A percentile compares a stretch with the other conserved stretches of the same genome.
phyloP scores from a whole-genome alignment of 2,329 filamentous ascomycete genomes.

The Orbilia javanica region DNA sequence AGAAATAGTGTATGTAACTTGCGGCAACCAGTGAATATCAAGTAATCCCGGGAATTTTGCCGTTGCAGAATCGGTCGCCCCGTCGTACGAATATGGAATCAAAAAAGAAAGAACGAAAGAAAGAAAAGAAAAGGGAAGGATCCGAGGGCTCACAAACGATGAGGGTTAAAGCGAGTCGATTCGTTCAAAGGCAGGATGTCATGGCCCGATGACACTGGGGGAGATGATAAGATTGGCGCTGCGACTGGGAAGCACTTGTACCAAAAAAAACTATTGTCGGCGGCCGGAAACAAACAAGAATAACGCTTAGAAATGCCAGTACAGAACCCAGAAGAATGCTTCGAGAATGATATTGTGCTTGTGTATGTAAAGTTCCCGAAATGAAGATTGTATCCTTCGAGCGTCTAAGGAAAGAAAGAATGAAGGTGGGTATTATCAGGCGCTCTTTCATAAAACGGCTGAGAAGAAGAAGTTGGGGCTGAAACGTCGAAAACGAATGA shows the following conservation, averaged over 20 bases:
- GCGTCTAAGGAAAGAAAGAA: conserved; percentile 44
- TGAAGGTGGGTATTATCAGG: conserved; percentile 29
- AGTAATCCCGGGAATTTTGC: not conserved
- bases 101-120: no score
- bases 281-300: conserved; percentile 3
- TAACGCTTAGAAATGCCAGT: conserved; percentile 36
- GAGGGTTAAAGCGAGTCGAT: not conserved
- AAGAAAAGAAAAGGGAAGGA: not conserved
- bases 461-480: conserved; percentile 45
- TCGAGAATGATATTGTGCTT: conserved; percentile 34
- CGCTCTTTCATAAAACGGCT: conserved; percentile 39
- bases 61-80: conserved; percentile 10
- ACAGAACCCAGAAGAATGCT: conserved; percentile 35
- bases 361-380: conserved; percentile 23
- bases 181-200: conserved; percentile 10
- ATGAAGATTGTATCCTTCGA: conserved; percentile 39
- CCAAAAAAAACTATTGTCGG: conserved; percentile 1
- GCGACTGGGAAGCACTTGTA: conserved; percentile 12
- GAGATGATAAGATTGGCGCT: conserved; percentile 38
- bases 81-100: conserved; percentile 2
- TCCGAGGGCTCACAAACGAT: conserved; percentile 2
- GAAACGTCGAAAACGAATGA: conserved; percentile 41
- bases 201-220: conserved; percentile 31
- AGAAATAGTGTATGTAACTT: conserved; percentile 13
- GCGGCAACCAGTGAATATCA: conserved; percentile 14